Evolutionary conservation across 2,329 filamentous ascomycete species (phyloP).

Genomic region (Colletotrichum euphorbiae): DNA sequence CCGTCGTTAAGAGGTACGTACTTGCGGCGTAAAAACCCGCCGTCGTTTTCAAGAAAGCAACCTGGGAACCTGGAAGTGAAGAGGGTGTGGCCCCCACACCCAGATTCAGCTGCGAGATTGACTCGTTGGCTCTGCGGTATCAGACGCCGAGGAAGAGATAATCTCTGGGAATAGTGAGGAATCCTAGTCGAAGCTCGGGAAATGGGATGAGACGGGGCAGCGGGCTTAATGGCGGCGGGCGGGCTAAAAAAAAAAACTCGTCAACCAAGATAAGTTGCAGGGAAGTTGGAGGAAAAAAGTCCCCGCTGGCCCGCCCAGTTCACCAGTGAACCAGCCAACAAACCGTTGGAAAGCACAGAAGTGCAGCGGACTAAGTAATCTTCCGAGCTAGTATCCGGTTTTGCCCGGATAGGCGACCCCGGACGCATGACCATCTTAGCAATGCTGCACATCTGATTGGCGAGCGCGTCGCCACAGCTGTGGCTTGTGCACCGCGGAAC

Average conservation of each 20-base stretch:
- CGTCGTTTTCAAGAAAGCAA: slow-evolving; percentile 7
- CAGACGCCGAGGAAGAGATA: slow-evolving; percentile 22
- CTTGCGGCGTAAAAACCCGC: neutral
- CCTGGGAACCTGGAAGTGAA: too few species aligned
- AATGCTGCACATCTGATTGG: slow-evolving; percentile 52
- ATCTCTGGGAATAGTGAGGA: slow-evolving; percentile 6
- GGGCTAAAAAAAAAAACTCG: slow-evolving; percentile 18
- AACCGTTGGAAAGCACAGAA: slow-evolving; percentile 18
- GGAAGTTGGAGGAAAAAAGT: neutral
- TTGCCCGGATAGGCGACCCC: slow-evolving; percentile 37
- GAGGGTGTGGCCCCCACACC: neutral
- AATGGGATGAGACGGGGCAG: slow-evolving; percentile 21
- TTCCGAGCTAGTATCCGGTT: slow-evolving; percentile 38
- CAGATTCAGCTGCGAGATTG: slow-evolving; percentile 15
- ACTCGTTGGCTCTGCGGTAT: slow-evolving; percentile 25
- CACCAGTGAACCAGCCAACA: slow-evolving; percentile 20
- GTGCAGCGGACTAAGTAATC: slow-evolving; percentile 35
- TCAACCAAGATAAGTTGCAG: neutral
- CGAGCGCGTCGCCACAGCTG: slow-evolving; percentile 44
- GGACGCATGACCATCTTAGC: slow-evolving; percentile 33
- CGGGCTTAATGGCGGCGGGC: neutral
- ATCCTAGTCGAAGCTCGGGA: slow-evolving; percentile 18
- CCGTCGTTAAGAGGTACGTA: slow-evolving; percentile 24
- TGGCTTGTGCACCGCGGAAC: slow-evolving; percentile 46
- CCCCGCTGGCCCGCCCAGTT: slow-evolving; percentile 24